Conservation (phyloP, 352 stramenopile species). For the Pythium angustatum region DNA sequence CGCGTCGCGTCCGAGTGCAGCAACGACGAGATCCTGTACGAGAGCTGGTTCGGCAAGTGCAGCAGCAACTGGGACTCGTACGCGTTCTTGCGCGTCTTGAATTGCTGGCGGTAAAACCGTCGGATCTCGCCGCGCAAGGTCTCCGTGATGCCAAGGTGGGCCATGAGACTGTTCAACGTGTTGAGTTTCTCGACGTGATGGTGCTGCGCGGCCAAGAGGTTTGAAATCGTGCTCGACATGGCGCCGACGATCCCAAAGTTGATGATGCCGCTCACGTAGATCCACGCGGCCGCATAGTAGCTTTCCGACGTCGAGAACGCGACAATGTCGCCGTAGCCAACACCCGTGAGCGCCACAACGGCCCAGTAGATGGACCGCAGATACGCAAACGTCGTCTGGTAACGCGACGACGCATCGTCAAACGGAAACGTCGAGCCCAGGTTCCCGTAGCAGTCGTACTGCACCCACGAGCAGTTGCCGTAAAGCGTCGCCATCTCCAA, state of each 20-base stretch:
- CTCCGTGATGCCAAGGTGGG: conserved; percentile 55
- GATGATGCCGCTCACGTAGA: conserved; percentile 71
- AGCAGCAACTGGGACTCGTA: conserved; percentile 74
- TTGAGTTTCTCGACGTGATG: conserved; percentile 75
- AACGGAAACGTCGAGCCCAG: conserved; percentile 50
- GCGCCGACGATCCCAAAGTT: conserved; percentile 80
- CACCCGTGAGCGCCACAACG: conserved; percentile 64
- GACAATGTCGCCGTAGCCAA: conserved; percentile 77
- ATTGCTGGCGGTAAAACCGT: conserved; percentile 74
- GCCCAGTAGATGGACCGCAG: conserved; percentile 76
- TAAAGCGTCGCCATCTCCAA: conserved; percentile 51
- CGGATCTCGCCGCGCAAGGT: conserved; percentile 60
- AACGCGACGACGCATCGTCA: conserved; percentile 40
- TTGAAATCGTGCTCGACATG: conserved; percentile 80
- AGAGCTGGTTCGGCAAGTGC: conserved; percentile 71
- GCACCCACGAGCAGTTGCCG: conserved; percentile 74
- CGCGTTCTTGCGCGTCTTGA: conserved; percentile 51
- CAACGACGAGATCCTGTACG: conserved; percentile 72
- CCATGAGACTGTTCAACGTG: conserved; percentile 61
- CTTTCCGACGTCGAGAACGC: conserved; percentile 74
- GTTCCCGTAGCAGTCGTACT: conserved; percentile 69
- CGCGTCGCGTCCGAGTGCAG: conserved; percentile 63
- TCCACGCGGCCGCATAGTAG: conserved; percentile 73
- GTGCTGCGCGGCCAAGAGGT: conserved; percentile 59
- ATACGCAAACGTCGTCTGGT: conserved; percentile 61